Evolutionary conservation across 805 yeast genomes (phyloP).

Genomic region (Yarrowia sp.): DNA sequence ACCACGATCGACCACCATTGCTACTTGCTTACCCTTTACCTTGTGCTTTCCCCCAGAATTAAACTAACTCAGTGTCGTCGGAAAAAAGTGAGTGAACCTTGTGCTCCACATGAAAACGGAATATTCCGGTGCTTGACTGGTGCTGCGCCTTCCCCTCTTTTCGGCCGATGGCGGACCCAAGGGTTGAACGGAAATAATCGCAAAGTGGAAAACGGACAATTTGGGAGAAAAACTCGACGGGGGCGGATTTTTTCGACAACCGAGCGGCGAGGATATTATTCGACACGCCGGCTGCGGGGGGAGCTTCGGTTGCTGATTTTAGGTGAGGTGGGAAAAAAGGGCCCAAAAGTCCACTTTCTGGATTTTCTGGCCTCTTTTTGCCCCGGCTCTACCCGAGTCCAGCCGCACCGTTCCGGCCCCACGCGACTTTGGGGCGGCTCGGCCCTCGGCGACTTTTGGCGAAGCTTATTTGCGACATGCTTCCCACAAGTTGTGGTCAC

Average conservation of each 20-base stretch:
- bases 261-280: background rate
- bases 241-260: background rate
- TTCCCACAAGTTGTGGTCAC: conserved; percentile 24
- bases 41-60: conserved; percentile 9
- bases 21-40: background rate
- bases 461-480: background rate
- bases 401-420: conserved; percentile 38
- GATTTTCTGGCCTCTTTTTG: background rate
- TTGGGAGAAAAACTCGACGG: background rate
- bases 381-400: conserved; percentile 29
- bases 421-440: conserved; percentile 35
- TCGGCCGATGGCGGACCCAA: conserved; percentile 35
- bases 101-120: conserved; percentile 38
- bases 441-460: conserved; percentile 32
- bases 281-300: background rate
- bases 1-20: conserved; percentile 22
- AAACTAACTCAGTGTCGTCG: conserved; percentile 52
- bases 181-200: conserved; percentile 21
- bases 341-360: background rate
- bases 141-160: conserved; percentile 34
- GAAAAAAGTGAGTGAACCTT: conserved; percentile 50
- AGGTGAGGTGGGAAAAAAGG: too few species aligned
- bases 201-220: conserved; percentile 1
- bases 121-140: conserved; percentile 24
- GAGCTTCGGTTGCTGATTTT: too few species aligned